phyloP scores from a whole-genome alignment of 768 basidiomycete species.

The Leucogyrophana mollusca region DNA sequence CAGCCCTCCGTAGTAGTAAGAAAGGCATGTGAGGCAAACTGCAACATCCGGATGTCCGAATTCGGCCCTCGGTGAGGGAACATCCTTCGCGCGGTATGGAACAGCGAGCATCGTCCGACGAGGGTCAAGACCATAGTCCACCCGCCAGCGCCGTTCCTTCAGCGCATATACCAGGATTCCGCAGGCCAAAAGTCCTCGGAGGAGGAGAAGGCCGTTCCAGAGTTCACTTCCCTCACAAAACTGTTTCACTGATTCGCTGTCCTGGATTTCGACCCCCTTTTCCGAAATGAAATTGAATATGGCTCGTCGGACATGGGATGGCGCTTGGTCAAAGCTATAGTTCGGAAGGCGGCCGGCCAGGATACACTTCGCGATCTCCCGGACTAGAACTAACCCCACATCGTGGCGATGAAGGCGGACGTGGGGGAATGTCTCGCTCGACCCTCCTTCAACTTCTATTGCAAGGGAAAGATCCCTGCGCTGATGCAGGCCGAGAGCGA shows the following conservation, averaged over 20 bases:
- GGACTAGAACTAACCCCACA: constrained; percentile 12
- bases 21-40: constrained; percentile 34
- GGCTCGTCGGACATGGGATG: neutral
- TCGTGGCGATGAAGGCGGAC: constrained; percentile 18
- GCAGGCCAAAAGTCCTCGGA: constrained; percentile 33
- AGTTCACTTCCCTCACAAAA: neutral
- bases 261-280: constrained; percentile 3
- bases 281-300: constrained; percentile 23
- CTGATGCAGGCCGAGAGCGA: constrained; percentile 3
- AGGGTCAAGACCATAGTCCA: constrained; percentile 35
- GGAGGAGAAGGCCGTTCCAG: constrained; percentile 25
- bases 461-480: constrained; percentile 2
- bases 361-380: constrained; percentile 12
- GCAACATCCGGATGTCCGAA: constrained; percentile 38
- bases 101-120: constrained; percentile 34
- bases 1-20: constrained; percentile 37
- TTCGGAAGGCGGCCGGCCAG: constrained; percentile 13
- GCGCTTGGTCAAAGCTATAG: constrained; percentile 13
- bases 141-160: constrained; percentile 36
- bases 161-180: constrained; percentile 31
- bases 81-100: constrained; percentile 38
- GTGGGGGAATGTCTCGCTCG: constrained; percentile 19
- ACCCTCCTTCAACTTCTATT: constrained; percentile 16
- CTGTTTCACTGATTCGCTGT: constrained; percentile 7
- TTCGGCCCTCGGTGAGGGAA: constrained; percentile 35